Evolutionary conservation across 2,329 filamentous ascomycete genomes (phyloP), one percentile per base, ranked within the genome.

Genomic region (Fusarium brevicatenulatum): DNA sequence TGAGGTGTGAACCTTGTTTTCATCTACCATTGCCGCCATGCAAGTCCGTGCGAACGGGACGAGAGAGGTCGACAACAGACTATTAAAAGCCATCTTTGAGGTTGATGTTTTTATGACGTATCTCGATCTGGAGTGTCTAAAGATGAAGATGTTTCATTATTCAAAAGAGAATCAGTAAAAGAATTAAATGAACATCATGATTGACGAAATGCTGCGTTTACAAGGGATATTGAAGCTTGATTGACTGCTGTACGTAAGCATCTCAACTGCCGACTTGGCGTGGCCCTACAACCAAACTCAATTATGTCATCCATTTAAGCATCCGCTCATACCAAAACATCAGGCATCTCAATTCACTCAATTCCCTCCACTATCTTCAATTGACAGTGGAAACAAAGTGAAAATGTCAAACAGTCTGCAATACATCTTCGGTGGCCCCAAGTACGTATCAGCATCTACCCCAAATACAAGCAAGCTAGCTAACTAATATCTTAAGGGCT

Each of bases 361-460:
- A 9, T 19, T 49, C 30, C 13, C 19, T 54, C 30, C 52, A 13
- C 15, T 32, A 30, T 16, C 23, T 25, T 37, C 28, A 32, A 53
- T 53, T 62, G 34, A 66, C 15, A 9, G 28, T 8, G 39, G 40
- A 59, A 61, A 46, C n/a, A 42, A 77, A 77, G 64, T 57, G 6
- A 63, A 11, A 59, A 54, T 54, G 50, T 40, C 50, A 54, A 54
- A 70, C 54, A 63, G 75, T 23, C 63, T 79, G 50, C 75, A 78
- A 8, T 82, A 80, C 68, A 81, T 85, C 63, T 85, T 83, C 40
- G 84, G 84, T 32, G 83, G 83, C 43, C 77, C 81, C 63, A 79
- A 77, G 84, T 85, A 77, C 28, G 46, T 23, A 10, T 12, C 50
- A 28, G 4, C 34, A 46, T 12, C 37, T 32, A 19, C 19, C 11